Evolutionary conservation across 495 filamentous ascomycete genomes (phyloP).

Genomic region (Mytilinidion resinicola): DNA sequence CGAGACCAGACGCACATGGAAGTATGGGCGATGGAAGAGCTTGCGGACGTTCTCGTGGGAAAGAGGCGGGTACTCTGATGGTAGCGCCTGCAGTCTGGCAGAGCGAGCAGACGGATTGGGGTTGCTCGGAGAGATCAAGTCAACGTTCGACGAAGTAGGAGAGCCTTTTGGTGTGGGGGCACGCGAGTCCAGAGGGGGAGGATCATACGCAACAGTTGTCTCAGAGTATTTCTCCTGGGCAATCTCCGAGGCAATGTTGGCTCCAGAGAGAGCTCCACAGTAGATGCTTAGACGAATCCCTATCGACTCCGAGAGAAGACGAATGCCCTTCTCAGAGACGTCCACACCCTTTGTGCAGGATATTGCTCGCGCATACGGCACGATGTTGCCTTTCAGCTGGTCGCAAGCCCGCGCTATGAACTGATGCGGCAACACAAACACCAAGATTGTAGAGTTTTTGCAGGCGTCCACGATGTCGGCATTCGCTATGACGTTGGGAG

Average conservation of each 20-base stretch:
- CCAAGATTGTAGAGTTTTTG: conserved; percentile 72
- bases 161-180: conserved; percentile 60
- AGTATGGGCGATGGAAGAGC: conserved; percentile 95
- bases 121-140: conserved; percentile 59
- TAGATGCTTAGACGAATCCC: conserved; percentile 87
- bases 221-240: conserved; percentile 93
- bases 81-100: conserved; percentile 60
- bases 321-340: conserved; percentile 72
- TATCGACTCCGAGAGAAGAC: conserved; percentile 92
- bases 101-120: conserved; percentile 51
- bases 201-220: conserved; percentile 94
- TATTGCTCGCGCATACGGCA: conserved; percentile 87
- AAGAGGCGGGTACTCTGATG: conserved; percentile 71
- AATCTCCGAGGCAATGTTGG: conserved; percentile 95
- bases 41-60: conserved; percentile 71
- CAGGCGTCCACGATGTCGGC: conserved; percentile 78
- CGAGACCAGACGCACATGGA: conserved; percentile 85
- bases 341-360: conserved; percentile 98
- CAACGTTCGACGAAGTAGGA: conserved; percentile 47
- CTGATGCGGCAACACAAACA: conserved; percentile 98
- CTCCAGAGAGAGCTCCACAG: conserved; percentile 90
- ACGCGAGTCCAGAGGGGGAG: conserved; percentile 73
- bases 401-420: conserved; percentile 87
- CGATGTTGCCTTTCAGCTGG: conserved; percentile 76
- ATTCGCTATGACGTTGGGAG: conserved; percentile 80